Percentiles rank a stretch among this genome's conserved stretches.
Evolutionary conservation across 1,139 yeast genomes (phyloP).

Genomic region (Yamadazyma songkhlaensis): DNA sequence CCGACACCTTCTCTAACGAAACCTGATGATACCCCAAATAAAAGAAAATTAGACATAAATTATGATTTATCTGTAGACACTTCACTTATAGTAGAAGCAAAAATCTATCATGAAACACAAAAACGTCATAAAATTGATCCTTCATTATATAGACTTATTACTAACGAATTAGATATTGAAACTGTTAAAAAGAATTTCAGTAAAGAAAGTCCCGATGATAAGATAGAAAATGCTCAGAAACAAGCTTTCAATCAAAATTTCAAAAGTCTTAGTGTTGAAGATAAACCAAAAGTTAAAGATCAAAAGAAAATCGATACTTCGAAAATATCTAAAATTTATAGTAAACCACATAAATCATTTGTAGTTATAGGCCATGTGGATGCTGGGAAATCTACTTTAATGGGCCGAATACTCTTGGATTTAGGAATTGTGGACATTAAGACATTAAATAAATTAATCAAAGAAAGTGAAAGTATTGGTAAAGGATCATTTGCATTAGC

Average conservation of each 20-base stretch:
- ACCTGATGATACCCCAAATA: background rate
- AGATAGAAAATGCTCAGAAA: slow-evolving; percentile 59
- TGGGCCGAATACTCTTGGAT: slow-evolving; percentile 86
- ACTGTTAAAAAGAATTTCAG: slow-evolving; percentile 56
- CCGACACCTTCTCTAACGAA: background rate
- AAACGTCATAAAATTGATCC: slow-evolving; percentile 1
- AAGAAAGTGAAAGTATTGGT: slow-evolving; percentile 80
- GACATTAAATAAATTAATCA: slow-evolving; percentile 70
- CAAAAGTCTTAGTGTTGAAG: slow-evolving; percentile 22
- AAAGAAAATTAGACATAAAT: slow-evolving; percentile 1
- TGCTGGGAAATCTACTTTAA: slow-evolving; percentile 93
- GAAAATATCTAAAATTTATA: slow-evolving; percentile 31
- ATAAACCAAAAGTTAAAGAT: slow-evolving; percentile 10
- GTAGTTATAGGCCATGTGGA: slow-evolving; percentile 97
- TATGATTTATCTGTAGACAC: slow-evolving; percentile 2
- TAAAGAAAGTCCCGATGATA: slow-evolving; percentile 83
- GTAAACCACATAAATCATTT: slow-evolving; percentile 69
- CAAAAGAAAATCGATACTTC: slow-evolving; percentile 8
- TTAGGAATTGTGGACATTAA: slow-evolving; percentile 76
- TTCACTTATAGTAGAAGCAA: background rate
- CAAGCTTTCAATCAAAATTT: slow-evolving; percentile 45
- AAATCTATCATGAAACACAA: background rate
- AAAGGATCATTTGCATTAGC: slow-evolving; percentile 94
- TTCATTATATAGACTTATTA: slow-evolving; percentile 30
- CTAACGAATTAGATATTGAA: slow-evolving; percentile 40